Evolutionary conservation across 179 eudicot species (phyloP), one percentile per base, ranked within the genome.

Genomic region (Vitellaria paradoxa): DNA sequence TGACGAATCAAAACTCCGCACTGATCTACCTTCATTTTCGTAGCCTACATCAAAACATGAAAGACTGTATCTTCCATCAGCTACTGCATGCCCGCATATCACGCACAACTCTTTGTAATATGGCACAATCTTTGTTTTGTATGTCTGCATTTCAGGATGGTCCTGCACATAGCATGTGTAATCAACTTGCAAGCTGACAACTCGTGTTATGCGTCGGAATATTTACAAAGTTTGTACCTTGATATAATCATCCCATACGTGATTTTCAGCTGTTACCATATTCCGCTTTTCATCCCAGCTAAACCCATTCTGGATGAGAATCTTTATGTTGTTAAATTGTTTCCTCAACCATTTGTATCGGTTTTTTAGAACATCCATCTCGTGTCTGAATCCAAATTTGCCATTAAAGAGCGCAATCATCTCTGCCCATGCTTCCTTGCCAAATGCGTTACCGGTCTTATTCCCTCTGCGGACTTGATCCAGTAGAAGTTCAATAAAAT

Each of bases 41-140:
- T 71, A 52, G 75, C 26, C 75, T 24, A 71, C 45, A 17, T 71
- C 75, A 55, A 71, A 55, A 71, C 63, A 71, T 15, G 75, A 71
- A 50, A 71, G 75, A 21, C 75, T 71, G 17, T 71, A 71, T 71
- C 75, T 71, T 71, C 75, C 75, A 53, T 71, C 75, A 55, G 75
- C 75, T 53, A 71, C 64, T 9, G 75, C 45, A 71, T 71, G 75
- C 21, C 63, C 75, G 30, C 75, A 71, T 13, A 71, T 71, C 3
- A 24, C 53, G 63, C 64, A 71, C 75, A 71, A 71, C 47, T 71
- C 75, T 2, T 55, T 57, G 60, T 53, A 71, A 71, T 53, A 55
- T 4, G 75, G 64, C 14, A 71, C 62, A 23, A 30, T 63, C 55
- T 23, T 71, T 17, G 63, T 71, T 55, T 47, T 71, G 50, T 71